These are phyloP conservation scores for Asparagopsis taxiformis DNA, from an alignment of 31 red algal species.

Conservation along the genomic window DNA sequence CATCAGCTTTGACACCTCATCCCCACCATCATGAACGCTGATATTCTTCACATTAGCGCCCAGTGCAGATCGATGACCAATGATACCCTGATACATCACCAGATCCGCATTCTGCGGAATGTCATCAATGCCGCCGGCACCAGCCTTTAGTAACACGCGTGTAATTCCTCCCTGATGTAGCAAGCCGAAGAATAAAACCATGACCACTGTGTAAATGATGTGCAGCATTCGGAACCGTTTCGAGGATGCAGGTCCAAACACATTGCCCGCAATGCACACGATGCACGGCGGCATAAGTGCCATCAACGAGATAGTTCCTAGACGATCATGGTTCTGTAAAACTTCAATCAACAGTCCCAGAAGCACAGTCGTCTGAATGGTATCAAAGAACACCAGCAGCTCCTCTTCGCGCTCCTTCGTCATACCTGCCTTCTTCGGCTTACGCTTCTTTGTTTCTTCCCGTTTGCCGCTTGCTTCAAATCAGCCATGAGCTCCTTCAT, in stretches of 20 bases:
- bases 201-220: constrained; percentile 39
- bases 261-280: constrained; percentile 48
- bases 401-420: constrained; percentile 78
- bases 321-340: constrained; percentile 64
- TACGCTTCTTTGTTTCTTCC: constrained; percentile 59
- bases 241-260: constrained; percentile 62
- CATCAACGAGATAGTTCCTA: constrained; percentile 59
- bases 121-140: constrained; percentile 26
- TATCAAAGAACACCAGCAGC: constrained; percentile 71
- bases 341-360: constrained; percentile 76
- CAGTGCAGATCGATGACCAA: constrained; percentile 45
- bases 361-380: constrained; percentile 81
- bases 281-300: constrained; percentile 58
- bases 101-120: constrained; percentile 59
- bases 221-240: constrained; percentile 42
- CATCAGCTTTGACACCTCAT: constrained; percentile 53
- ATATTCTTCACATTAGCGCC: constrained; percentile 70
- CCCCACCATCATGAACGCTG: constrained; percentile 55
- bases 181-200: constrained; percentile 66
- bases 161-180: constrained; percentile 58
- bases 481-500: constrained; percentile 80
- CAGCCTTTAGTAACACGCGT: constrained; percentile 38
- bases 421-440: constrained; percentile 54
- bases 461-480: constrained; percentile 65
- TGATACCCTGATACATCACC: constrained; percentile 63